Conservation (phyloP, 805 yeast species). For the Ogataea saltuana region DNA sequence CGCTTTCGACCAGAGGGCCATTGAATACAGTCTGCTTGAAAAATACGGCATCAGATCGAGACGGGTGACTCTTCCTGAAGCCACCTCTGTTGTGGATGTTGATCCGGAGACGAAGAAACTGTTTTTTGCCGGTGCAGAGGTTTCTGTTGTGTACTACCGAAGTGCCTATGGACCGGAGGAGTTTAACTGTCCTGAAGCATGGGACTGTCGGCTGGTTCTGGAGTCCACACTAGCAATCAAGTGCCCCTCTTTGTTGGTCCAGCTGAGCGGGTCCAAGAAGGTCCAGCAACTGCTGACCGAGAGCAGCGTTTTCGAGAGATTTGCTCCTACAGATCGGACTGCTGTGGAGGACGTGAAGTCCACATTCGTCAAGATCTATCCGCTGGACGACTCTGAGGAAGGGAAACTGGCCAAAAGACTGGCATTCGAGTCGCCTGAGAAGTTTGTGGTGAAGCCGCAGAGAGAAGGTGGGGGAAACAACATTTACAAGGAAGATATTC, state of each 20-base stretch:
- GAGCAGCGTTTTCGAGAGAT: conserved; percentile 45
- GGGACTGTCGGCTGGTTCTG: conserved; percentile 74
- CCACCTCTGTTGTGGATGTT: conserved; percentile 44
- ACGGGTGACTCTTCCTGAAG: conserved; percentile 68
- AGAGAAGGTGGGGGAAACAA: conserved; percentile 99
- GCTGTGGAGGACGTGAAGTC: conserved; percentile 35
- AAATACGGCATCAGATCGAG: conserved; percentile 58
- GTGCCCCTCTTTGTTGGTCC: conserved; percentile 88
- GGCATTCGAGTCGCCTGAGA: conserved; percentile 67
- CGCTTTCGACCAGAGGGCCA: conserved; percentile 84
- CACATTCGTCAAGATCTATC: conserved; percentile 86
- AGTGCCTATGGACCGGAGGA: conserved; percentile 88
- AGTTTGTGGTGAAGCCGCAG: conserved; percentile 91
- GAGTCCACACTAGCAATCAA: conserved; percentile 82
- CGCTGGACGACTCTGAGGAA: conserved; percentile 68
- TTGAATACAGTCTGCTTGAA: conserved; percentile 69
- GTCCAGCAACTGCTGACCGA: conserved; percentile 85
- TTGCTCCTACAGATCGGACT: conserved; percentile 34
- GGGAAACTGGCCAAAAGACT: conserved; percentile 65
- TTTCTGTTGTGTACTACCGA: conserved; percentile 87
- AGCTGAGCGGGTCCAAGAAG: conserved; percentile 90
- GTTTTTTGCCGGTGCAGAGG: conserved; percentile 60
- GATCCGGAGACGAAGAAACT: conserved; percentile 51
- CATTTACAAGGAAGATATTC: conserved; percentile 83
- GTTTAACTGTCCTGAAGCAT: conserved; percentile 61